phyloP scores from a whole-genome alignment of 805 yeast species.

The Candida michaelii region DNA sequence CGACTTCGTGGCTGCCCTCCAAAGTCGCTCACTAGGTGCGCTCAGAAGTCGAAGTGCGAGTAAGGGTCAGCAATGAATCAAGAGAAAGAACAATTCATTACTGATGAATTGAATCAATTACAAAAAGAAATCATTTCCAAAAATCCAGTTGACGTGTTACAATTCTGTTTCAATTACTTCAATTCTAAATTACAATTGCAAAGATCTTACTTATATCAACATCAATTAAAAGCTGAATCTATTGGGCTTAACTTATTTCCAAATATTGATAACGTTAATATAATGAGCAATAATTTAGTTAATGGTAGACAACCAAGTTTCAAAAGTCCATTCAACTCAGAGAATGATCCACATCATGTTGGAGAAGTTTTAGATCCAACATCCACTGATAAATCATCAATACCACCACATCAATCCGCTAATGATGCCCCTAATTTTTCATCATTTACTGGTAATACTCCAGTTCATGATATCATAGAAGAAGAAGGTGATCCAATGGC shows the following conservation, averaged over 20 bases:
- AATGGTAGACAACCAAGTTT: constrained; percentile 46
- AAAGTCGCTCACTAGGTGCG: constrained; percentile 7
- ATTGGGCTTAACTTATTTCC: constrained; percentile 52
- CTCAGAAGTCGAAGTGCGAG: not conserved
- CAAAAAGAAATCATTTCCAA: constrained; percentile 51
- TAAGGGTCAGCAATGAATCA: constrained; percentile 9
- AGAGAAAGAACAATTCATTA: constrained; percentile 14
- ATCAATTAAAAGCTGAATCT: constrained; percentile 46
- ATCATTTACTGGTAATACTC: not conserved
- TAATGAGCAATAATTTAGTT: constrained; percentile 25
- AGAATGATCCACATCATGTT: constrained; percentile 59
- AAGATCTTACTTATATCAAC: constrained; percentile 52
- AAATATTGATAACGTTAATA: constrained; percentile 32
- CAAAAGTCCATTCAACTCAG: constrained; percentile 54
- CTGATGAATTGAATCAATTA: constrained; percentile 60
- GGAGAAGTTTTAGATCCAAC: constrained; percentile 6
- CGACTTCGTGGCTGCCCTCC: too few species aligned
- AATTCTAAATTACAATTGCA: constrained; percentile 60
- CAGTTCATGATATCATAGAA: constrained; percentile 4
- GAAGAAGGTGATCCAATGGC: constrained; percentile 11
- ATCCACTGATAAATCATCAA: constrained; percentile 14
- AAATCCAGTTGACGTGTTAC: constrained; percentile 68
- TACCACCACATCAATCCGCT: constrained; percentile 25
- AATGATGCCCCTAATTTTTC: constrained; percentile 12
- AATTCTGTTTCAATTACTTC: constrained; percentile 76